Evolutionary conservation across 768 basidiomycete genomes (phyloP).

Genomic region (Mycena belliarum): DNA sequence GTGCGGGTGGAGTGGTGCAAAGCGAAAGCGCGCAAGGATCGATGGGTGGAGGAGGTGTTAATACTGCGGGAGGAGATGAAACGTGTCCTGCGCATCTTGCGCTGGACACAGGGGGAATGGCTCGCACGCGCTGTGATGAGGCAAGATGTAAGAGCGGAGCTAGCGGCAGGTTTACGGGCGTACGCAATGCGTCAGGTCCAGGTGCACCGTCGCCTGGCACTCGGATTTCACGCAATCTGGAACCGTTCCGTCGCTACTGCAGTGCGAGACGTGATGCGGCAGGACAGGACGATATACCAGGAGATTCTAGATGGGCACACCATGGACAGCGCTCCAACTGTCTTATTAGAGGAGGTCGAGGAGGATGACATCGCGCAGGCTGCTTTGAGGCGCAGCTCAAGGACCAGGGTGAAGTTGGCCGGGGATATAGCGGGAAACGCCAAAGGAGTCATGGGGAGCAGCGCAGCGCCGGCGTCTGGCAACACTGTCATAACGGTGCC

Average conservation of each 20-base stretch:
- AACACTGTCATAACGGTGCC: no score
- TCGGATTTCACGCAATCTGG: not conserved
- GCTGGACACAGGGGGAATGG: not conserved
- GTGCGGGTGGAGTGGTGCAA: conserved; percentile 27
- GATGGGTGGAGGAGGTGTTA: conserved; percentile 26
- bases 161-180: not conserved
- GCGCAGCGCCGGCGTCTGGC: no score
- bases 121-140: not conserved
- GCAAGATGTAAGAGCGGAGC: not conserved
- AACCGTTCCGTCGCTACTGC: not conserved
- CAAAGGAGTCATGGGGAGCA: no score
- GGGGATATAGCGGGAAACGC: no score
- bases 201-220: not conserved
- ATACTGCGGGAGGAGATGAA: conserved; percentile 25
- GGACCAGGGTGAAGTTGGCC: no score
- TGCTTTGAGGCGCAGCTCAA: no score
- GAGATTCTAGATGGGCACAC: not conserved
- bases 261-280: not conserved
- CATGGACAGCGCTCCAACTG: no score
- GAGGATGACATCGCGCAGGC: no score
- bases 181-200: not conserved
- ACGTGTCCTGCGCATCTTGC: conserved; percentile 1
- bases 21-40: conserved; percentile 11
- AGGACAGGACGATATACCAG: not conserved
- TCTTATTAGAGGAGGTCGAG: no score